These are phyloP conservation scores for Grifola frondosa DNA, from an alignment of 1,284 basidiomycete species.

Conservation along the genomic window DNA sequence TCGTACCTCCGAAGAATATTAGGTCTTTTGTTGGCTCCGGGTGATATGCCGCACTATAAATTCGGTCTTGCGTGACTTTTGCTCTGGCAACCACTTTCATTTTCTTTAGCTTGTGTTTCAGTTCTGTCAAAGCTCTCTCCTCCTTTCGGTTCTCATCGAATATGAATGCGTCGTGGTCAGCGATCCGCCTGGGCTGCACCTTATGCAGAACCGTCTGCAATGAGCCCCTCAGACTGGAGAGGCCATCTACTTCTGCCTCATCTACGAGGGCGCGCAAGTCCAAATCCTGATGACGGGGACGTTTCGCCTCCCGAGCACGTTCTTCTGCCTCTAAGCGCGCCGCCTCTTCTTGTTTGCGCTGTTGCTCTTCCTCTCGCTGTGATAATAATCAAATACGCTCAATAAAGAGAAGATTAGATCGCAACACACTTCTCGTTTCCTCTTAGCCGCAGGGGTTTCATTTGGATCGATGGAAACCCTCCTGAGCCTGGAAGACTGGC, in stretches of 20 bases:
- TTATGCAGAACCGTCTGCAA: constrained; percentile 42
- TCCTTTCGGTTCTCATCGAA: constrained; percentile 44
- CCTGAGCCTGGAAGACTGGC: constrained; percentile 64
- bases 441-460: constrained; percentile 62
- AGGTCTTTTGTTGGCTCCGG: constrained; percentile 78
- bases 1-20: constrained; percentile 78
- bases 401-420: background rate
- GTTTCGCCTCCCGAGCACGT: constrained; percentile 55
- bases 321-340: constrained; percentile 61
- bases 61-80: constrained; percentile 70
- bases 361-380: constrained; percentile 48
- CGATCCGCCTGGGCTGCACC: constrained; percentile 39
- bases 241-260: constrained; percentile 45
- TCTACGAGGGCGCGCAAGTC: constrained; percentile 55
- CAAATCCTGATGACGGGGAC: constrained; percentile 65
- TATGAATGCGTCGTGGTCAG: constrained; percentile 49
- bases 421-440: constrained; percentile 58
- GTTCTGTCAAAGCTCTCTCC: constrained; percentile 44
- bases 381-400: constrained; percentile 8
- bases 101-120: constrained; percentile 52
- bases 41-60: constrained; percentile 77
- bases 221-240: constrained; percentile 42
- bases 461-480: constrained; percentile 47
- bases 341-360: constrained; percentile 52
- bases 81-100: constrained; percentile 68